phyloP scores from a whole-genome alignment of 140 eudicot species.

The Ambrosia hybrid region DNA sequence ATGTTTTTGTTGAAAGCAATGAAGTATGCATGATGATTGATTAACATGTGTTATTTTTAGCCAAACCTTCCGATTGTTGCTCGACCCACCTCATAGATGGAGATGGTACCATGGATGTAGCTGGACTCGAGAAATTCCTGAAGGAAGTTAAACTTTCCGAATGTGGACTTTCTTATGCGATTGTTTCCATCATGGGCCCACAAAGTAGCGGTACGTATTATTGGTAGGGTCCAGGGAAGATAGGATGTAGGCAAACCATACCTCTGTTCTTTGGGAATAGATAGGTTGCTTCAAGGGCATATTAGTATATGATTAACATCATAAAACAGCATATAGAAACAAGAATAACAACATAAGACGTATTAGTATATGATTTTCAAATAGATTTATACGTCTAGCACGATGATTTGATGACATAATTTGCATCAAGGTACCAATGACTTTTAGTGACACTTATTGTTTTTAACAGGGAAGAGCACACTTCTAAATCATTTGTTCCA shows the following conservation, averaged over 20 bases:
- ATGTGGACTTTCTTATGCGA: constrained; percentile 95
- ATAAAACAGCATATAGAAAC: no score
- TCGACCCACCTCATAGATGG: constrained; percentile 97
- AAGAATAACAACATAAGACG: neutral
- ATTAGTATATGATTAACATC: no score
- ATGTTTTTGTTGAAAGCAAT: constrained; percentile 4
- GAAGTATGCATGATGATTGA: constrained; percentile 18
- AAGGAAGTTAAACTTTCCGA: constrained; percentile 82
- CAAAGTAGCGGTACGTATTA: constrained; percentile 85
- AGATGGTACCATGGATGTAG: constrained; percentile 70
- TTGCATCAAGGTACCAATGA: constrained; percentile 6
- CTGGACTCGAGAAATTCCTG: constrained; percentile 69
- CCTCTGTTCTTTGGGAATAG: no score
- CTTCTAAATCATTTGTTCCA: constrained; percentile 63
- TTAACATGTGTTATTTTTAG: constrained; percentile 41
- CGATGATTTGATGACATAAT: neutral
- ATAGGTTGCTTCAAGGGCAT: no score
- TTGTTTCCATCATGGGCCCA: constrained; percentile 99
- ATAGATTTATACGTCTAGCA: neutral
- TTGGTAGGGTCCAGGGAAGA: no score
- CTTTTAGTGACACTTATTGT: neutral
- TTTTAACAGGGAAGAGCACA: constrained; percentile 75
- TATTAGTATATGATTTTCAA: neutral
- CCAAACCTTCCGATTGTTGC: constrained; percentile 43
- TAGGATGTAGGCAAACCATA: no score